Conservation (phyloP, 2,329 filamentous ascomycete genomes). For the Epichloe typhina region DNA sequence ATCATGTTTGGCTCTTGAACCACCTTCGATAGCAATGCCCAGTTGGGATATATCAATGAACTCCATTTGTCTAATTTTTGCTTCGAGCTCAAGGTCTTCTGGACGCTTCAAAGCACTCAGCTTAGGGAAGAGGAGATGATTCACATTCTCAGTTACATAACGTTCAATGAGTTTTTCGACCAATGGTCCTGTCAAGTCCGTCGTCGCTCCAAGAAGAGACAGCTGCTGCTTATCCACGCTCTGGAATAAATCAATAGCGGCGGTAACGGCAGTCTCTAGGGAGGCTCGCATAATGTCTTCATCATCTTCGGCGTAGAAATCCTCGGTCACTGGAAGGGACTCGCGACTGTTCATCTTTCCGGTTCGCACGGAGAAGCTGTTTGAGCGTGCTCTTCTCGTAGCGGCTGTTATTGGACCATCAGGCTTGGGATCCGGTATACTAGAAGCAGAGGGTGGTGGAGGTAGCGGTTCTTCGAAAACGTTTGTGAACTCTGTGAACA, state of each 20-base stretch:
- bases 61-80: slow-evolving; percentile 84
- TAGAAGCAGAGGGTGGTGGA: slow-evolving; percentile 50
- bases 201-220: slow-evolving; percentile 81
- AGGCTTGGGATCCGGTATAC: slow-evolving; percentile 45
- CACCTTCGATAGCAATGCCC: slow-evolving; percentile 73
- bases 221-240: slow-evolving; percentile 91
- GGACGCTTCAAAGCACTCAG: slow-evolving; percentile 63
- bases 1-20: slow-evolving; percentile 65
- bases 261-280: slow-evolving; percentile 82
- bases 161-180: slow-evolving; percentile 92
- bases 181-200: slow-evolving; percentile 79
- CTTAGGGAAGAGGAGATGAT: slow-evolving; percentile 76
- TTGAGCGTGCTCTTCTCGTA: slow-evolving; percentile 41
- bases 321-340: slow-evolving; percentile 39
- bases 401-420: slow-evolving; percentile 43
- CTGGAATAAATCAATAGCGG: slow-evolving; percentile 91
- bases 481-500: slow-evolving; percentile 79
- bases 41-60: slow-evolving; percentile 90
- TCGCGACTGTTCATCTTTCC: slow-evolving; percentile 19
- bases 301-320: slow-evolving; percentile 73
- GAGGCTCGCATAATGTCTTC: slow-evolving; percentile 82
- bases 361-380: slow-evolving; percentile 27
- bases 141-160: slow-evolving; percentile 86
- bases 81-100: slow-evolving; percentile 79
- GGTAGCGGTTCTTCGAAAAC: slow-evolving; percentile 78